Evolutionary conservation across 345 rosid genomes (phyloP).

Genomic region (Punica granatum): DNA sequence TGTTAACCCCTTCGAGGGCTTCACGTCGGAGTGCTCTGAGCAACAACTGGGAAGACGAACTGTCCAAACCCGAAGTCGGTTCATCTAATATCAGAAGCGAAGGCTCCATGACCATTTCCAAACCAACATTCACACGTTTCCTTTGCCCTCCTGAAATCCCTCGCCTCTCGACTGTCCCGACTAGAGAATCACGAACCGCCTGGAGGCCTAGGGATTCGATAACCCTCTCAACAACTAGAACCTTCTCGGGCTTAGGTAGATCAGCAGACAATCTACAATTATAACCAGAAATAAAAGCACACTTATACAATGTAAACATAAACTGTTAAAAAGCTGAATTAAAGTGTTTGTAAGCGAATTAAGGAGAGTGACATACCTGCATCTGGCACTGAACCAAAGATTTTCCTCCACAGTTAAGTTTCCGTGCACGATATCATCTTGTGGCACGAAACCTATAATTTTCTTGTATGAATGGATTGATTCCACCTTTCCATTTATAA

Average conservation of each 20-base stretch:
- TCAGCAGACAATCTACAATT: slow-evolving; percentile 57
- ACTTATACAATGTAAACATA: background rate
- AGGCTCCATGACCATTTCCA: slow-evolving; percentile 99
- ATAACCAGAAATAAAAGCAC: slow-evolving; percentile 3
- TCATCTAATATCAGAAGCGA: slow-evolving; percentile 95
- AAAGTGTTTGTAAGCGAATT: background rate
- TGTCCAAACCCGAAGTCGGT: slow-evolving; percentile 97
- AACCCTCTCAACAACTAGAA: slow-evolving; percentile 92
- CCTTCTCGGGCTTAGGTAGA: slow-evolving; percentile 69
- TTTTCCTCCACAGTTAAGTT: slow-evolving; percentile 96
- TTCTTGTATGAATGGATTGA: slow-evolving; percentile 81
- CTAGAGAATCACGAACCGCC: slow-evolving; percentile 73
- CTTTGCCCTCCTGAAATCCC: slow-evolving; percentile 99
- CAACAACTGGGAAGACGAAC: slow-evolving; percentile 91
- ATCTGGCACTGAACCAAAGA: slow-evolving; percentile 98
- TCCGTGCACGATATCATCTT: slow-evolving; percentile 98
- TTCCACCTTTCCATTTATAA: slow-evolving; percentile 73
- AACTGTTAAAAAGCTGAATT: background rate
- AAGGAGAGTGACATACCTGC: slow-evolving; percentile 52
- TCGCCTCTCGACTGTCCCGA: slow-evolving; percentile 94
- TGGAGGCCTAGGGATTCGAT: slow-evolving; percentile 86
- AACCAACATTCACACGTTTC: slow-evolving; percentile 95
- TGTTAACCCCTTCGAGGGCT: slow-evolving; percentile 97
- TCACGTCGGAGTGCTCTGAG: slow-evolving; percentile 95
- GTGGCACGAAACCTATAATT: slow-evolving; percentile 94